A percentile compares a stretch with the other conserved stretches of the same genome.
phyloP scores from a whole-genome alignment of 1,284 basidiomycete genomes.

The Laetiporus sulphureus region DNA sequence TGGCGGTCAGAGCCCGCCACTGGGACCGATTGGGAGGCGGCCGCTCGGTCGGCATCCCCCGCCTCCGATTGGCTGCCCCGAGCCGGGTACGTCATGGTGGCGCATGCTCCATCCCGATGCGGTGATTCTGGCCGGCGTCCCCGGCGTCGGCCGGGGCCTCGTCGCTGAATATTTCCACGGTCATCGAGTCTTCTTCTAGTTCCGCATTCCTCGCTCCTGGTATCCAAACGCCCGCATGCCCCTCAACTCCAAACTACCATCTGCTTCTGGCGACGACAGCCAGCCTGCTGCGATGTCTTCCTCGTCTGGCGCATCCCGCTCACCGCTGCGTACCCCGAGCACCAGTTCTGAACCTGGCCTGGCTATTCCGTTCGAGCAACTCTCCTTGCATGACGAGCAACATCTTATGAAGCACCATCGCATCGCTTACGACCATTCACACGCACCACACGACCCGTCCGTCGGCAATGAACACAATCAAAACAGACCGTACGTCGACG shows the following conservation, averaged over 20 bases:
- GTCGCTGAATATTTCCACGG: background rate
- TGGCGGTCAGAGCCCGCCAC: no score
- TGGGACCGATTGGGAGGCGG: no score
- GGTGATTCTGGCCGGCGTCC: background rate
- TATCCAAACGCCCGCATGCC: background rate
- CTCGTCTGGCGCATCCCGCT: no score
- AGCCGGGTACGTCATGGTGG: constrained; percentile 1
- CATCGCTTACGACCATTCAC: background rate
- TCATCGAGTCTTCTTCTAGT: background rate
- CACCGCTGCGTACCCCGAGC: constrained; percentile 3
- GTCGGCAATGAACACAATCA: background rate
- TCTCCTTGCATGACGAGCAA: constrained; percentile 6
- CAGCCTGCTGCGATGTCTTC: no score
- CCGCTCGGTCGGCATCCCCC: background rate
- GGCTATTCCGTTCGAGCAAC: constrained; percentile 7
- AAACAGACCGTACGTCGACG: background rate
- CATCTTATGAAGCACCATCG: background rate
- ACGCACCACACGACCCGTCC: constrained; percentile 1
- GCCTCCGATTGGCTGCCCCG: constrained; percentile 1
- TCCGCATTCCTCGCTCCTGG: background rate
- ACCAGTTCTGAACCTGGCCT: constrained; percentile 1
- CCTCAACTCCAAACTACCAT: background rate
- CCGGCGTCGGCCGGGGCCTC: background rate
- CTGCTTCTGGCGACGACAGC: background rate
- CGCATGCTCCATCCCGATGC: background rate